These are phyloP conservation scores for Trifolium fragiferum DNA, from an alignment of 306 rosid genomes.

Conservation along the genomic window DNA sequence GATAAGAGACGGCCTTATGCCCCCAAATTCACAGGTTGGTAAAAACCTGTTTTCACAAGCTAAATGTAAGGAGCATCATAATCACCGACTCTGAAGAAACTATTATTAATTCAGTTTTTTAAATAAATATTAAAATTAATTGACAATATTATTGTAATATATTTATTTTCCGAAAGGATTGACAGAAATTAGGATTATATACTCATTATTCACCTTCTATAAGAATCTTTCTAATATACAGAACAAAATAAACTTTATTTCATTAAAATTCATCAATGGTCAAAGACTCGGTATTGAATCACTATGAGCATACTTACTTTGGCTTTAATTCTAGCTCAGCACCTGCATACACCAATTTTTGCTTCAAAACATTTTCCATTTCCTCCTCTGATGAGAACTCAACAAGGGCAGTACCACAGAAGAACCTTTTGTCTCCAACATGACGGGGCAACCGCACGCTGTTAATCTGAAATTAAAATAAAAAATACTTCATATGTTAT, in stretches of 20 bases:
- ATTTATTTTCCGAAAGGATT: slow-evolving; percentile 6
- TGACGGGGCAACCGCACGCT: slow-evolving; percentile 84
- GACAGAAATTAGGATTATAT: background rate
- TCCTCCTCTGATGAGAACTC: slow-evolving; percentile 84
- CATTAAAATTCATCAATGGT: background rate
- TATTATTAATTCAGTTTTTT: background rate
- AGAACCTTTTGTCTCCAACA: slow-evolving; percentile 73
- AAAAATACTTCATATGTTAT: slow-evolving; percentile 12
- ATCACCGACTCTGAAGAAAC: slow-evolving; percentile 20
- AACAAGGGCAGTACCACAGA: slow-evolving; percentile 77
- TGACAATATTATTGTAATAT: background rate
- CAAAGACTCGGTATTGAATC: background rate
- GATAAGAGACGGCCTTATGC: background rate
- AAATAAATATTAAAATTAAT: background rate
- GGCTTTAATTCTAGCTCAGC: slow-evolving; percentile 66
- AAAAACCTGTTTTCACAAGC: background rate
- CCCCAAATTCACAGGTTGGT: background rate
- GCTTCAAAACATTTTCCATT: slow-evolving; percentile 52
- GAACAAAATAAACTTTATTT: background rate
- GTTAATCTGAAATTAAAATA: slow-evolving; percentile 59
- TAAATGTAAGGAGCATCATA: background rate
- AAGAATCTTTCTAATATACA: background rate
- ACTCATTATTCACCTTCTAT: background rate
- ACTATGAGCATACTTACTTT: slow-evolving; percentile 59
- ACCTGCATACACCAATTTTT: slow-evolving; percentile 62